Conservation (phyloP, 352 stramenopile genomes). For the Phytophthora boehmeriae region DNA sequence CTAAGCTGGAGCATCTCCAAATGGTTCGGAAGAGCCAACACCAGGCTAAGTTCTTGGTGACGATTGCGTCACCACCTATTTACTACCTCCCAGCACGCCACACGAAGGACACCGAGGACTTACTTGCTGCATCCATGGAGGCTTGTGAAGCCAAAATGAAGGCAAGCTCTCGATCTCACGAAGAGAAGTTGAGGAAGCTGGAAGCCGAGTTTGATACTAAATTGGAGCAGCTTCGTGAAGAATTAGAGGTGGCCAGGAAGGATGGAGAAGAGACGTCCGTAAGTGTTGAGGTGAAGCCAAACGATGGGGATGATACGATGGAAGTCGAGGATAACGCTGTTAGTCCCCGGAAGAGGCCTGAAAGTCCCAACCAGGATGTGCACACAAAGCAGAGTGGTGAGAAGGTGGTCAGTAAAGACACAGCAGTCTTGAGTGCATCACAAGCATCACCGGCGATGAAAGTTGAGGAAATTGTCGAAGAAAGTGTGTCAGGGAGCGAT, state of each 20-base stretch:
- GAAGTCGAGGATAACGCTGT: conserved; percentile 26
- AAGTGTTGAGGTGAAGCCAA: conserved; percentile 9
- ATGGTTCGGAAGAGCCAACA: conserved; percentile 45
- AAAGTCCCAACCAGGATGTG: conserved; percentile 4
- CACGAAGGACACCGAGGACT: conserved; percentile 79
- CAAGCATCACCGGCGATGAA: conserved; percentile 12
- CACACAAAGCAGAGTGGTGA: neutral
- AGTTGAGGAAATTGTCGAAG: conserved; percentile 17
- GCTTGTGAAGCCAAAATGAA: conserved; percentile 72
- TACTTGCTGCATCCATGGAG: conserved; percentile 72
- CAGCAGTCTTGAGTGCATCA: neutral
- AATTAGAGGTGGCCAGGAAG: conserved; percentile 46
- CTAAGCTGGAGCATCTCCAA: conserved; percentile 69
- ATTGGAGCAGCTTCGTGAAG: conserved; percentile 48
- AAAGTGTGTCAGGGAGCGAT: conserved; percentile 22
- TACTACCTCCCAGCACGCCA: conserved; percentile 76
- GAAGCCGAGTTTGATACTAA: conserved; percentile 57
- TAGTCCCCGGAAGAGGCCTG: neutral
- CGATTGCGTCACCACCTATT: conserved; percentile 67
- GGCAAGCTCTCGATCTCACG: conserved; percentile 38
- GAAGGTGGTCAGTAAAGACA: neutral
- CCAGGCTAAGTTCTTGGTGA: conserved; percentile 70
- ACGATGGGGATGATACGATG: conserved; percentile 23
- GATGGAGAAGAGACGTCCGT: conserved; percentile 9
- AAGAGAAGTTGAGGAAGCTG: conserved; percentile 54